These are phyloP conservation scores for Penicillium chermesinum DNA, from an alignment of 495 filamentous ascomycete species.

Conservation along the genomic window DNA sequence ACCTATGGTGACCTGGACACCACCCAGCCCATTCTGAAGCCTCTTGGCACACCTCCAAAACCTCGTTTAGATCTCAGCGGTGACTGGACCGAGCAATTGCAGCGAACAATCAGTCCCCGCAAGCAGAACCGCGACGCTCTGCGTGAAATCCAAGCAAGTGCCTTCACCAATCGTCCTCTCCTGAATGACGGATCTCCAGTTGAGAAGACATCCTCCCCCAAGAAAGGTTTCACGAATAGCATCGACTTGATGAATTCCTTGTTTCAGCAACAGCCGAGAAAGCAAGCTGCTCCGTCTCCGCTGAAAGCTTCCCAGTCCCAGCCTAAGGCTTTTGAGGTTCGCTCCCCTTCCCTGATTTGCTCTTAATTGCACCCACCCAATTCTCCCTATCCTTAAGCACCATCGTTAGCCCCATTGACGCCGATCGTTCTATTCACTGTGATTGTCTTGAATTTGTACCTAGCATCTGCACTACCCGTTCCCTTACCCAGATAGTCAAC, in stretches of 20 bases:
- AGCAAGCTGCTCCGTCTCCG: conserved; percentile 31
- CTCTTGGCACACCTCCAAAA: conserved; percentile 55
- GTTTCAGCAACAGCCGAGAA: conserved; percentile 56
- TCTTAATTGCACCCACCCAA: conserved; percentile 9
- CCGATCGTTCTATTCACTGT: not conserved
- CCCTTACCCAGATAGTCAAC: conserved; percentile 23
- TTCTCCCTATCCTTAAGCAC: conserved; percentile 1
- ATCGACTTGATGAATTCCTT: conserved; percentile 92
- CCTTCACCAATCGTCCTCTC: conserved; percentile 40
- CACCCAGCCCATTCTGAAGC: conserved; percentile 32
- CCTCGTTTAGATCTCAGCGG: conserved; percentile 51
- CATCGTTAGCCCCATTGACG: not conserved
- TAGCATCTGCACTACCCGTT: conserved; percentile 12
- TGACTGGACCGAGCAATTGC: conserved; percentile 88
- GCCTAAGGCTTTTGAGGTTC: conserved; percentile 68
- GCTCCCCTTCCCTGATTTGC: conserved; percentile 45
- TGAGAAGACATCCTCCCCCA: conserved; percentile 29
- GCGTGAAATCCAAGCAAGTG: conserved; percentile 52
- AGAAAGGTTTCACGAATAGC: conserved; percentile 63
- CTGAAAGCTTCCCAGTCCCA: conserved; percentile 40
- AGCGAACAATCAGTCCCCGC: conserved; percentile 83
- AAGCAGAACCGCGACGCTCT: conserved; percentile 74
- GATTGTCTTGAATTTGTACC: conserved; percentile 10
- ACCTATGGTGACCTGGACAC: conserved; percentile 44
- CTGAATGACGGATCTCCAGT: conserved; percentile 33